Evolutionary conservation across 306 rosid genomes (phyloP).

Genomic region (Inga leiocalycina): DNA sequence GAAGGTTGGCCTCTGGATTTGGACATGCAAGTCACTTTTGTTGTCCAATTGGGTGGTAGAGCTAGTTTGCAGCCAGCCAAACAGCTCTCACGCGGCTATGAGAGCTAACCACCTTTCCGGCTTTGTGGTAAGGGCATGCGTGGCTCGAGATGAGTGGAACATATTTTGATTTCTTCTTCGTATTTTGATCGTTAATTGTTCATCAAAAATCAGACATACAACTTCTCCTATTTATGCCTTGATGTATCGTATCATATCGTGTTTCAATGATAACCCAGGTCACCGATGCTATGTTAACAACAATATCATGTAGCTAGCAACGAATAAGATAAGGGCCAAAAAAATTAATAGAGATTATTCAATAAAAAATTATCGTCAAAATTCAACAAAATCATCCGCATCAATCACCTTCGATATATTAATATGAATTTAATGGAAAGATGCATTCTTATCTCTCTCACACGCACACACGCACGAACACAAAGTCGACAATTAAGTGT

Average conservation of each 20-base stretch:
- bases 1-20: constrained; percentile 59
- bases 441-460: neutral
- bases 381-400: neutral
- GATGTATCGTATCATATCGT: neutral
- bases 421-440: neutral
- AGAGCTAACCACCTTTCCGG: constrained; percentile 36
- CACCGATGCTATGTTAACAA: neutral
- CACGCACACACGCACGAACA: neutral
- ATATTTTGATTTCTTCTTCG: neutral
- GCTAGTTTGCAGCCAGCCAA: constrained; percentile 43
- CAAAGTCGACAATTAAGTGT: neutral
- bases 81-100: constrained; percentile 29
- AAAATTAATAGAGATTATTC: too few relatives aligned
- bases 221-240: neutral
- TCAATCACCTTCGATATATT: neutral
- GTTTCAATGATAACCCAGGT: neutral
- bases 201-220: neutral
- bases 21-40: constrained; percentile 49
- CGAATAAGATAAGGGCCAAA: too few relatives aligned
- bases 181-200: neutral
- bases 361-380: too few relatives aligned
- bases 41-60: constrained; percentile 62
- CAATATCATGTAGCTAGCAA: neutral
- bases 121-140: constrained; percentile 55
- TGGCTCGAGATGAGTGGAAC: constrained; percentile 74